Evolutionary conservation across 495 filamentous ascomycete genomes (phyloP), one percentile per base, ranked within the genome.

Genomic region (Penicillium flavigenum): DNA sequence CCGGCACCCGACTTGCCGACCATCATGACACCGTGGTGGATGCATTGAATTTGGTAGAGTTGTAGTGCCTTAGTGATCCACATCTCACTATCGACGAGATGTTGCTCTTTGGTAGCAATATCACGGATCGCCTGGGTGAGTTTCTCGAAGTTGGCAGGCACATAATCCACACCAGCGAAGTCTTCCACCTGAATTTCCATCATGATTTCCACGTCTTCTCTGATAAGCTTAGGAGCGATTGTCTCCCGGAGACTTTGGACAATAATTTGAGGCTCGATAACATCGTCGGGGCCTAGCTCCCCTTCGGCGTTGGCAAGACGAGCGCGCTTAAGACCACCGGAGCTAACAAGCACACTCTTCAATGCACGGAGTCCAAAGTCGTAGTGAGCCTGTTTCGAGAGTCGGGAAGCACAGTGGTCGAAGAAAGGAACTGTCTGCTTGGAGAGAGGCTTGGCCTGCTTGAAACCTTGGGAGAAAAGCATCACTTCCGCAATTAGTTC

Each of bases 11-110:
- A 97, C 64, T 88, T 88, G 43, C 94, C 94, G 6, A 99, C 94
- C 94, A 98, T 97, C 95, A 99, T 99, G 17, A 99, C 95, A 84
- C 94, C 94, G 63, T 99, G 94, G 64, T 99, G 94, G 43, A 98
- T 94, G 50, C 82, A 86, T 72, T 99, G 94, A 58, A 99, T 99
- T 70, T 99, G 94, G 71, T 92, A 96, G 7, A 99, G 83, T 65
- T 99, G 94, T 7, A 98, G 79, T 47, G 93, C 86, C 79, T 99
- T 99, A 43, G 88, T 90, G 81, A 96, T 92, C 95, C 95, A 99
- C 57, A 86, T 86, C 50, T 96, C 92, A 51, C 86, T 98, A 66
- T 92, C 87, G 11, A 96, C 88, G 22, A 92, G 82, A 63, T 96
- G 85, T 59, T 87, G 84, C 64, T 94, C 91, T 2, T 79, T 79